phyloP scores from a whole-genome alignment of 768 basidiomycete species.

The Nidularia pulvinata region DNA sequence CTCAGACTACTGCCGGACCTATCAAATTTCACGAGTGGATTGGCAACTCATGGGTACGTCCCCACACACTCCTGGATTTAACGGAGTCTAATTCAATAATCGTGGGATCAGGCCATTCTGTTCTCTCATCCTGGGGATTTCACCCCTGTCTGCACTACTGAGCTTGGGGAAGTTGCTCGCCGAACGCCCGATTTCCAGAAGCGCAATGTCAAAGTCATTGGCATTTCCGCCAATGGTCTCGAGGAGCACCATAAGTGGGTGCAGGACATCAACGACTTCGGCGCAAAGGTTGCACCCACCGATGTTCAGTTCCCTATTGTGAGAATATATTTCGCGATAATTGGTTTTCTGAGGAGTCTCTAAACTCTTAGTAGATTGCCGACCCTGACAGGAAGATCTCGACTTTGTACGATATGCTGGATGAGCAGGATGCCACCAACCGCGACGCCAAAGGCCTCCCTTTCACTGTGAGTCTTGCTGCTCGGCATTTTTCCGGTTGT shows the following conservation, averaged over 20 bases:
- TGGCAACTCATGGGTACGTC: slow-evolving; percentile 82
- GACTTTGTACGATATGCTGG: slow-evolving; percentile 93
- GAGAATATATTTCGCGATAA: slow-evolving; percentile 19
- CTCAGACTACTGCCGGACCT: slow-evolving; percentile 81
- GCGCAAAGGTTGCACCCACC: slow-evolving; percentile 69
- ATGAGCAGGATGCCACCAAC: slow-evolving; percentile 93
- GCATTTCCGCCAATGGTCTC: slow-evolving; percentile 90
- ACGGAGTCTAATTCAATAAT: not conserved
- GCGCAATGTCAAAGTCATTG: slow-evolving; percentile 92
- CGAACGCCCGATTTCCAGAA: slow-evolving; percentile 82
- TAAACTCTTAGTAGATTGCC: slow-evolving; percentile 63
- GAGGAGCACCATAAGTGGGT: slow-evolving; percentile 88
- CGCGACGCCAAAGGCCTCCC: slow-evolving; percentile 85
- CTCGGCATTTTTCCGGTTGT: not conserved
- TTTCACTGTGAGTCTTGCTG: slow-evolving; percentile 63
- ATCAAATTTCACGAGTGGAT: slow-evolving; percentile 97
- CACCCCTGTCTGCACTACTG: slow-evolving; percentile 95
- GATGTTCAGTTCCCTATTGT: slow-evolving; percentile 92
- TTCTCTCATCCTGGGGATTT: slow-evolving; percentile 97
- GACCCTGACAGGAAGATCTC: slow-evolving; percentile 88
- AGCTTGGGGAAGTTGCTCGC: slow-evolving; percentile 94
- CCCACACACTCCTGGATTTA: not conserved
- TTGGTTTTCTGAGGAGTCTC: not conserved
- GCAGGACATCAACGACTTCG: slow-evolving; percentile 81
- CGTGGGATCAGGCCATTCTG: slow-evolving; percentile 61